phyloP scores from a whole-genome alignment of 768 basidiomycete species.

The Asterophora parasitica region DNA sequence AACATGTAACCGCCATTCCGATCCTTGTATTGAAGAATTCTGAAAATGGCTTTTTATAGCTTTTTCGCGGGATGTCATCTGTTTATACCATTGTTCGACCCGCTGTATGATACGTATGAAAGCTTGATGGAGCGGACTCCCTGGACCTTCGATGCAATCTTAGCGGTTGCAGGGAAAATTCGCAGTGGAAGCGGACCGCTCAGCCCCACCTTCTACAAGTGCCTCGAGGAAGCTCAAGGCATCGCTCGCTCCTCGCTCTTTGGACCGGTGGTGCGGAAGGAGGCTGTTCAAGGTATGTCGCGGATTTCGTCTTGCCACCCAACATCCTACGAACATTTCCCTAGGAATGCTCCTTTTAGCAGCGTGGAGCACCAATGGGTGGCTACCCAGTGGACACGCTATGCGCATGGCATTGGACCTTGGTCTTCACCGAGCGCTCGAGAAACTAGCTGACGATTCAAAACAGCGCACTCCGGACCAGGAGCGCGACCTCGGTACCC shows the following conservation, averaged over 20 bases:
- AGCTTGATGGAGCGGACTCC: conserved; percentile 88
- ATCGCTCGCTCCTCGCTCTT: conserved; percentile 93
- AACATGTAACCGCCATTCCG: conserved; percentile 62
- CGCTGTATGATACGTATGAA: conserved; percentile 89
- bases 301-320: conserved; percentile 7
- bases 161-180: conserved; percentile 90
- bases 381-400: conserved; percentile 93
- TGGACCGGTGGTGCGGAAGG: conserved; percentile 89
- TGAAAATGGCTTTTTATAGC: conserved; percentile 46
- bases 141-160: conserved; percentile 92
- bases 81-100: conserved; percentile 95
- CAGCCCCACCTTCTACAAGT: conserved; percentile 82
- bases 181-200: conserved; percentile 85
- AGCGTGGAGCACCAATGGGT: conserved; percentile 92
- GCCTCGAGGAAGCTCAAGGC: conserved; percentile 92
- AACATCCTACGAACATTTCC: conserved; percentile 14
- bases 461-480: conserved; percentile 73
- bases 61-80: conserved; percentile 96
- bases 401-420: conserved; percentile 96
- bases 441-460: conserved; percentile 78
- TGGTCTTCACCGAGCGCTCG: conserved; percentile 86
- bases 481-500: conserved; percentile 78
- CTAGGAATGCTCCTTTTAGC: conserved; percentile 87
- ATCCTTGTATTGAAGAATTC: conserved; percentile 23
- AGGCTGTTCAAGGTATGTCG: conserved; percentile 81